A percentile compares a stretch with the other conserved stretches of the same genome.
These are phyloP conservation scores for Paspalum vaginatum DNA, from an alignment of 176 grass and related monocot species.

Conservation along the genomic window DNA sequence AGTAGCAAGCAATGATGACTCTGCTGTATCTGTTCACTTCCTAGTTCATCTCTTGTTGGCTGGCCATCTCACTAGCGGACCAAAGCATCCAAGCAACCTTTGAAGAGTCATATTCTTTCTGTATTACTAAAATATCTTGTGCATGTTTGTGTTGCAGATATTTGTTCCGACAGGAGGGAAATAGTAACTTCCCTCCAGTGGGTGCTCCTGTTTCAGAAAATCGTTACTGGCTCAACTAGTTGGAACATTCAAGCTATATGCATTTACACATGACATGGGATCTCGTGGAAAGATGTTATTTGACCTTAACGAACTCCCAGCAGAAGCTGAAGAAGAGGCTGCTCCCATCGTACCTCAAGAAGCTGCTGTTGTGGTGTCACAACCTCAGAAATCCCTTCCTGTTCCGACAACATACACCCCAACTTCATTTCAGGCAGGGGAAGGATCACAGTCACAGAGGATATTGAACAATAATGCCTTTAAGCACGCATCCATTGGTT, in stretches of 20 bases:
- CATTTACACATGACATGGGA: constrained; percentile 97
- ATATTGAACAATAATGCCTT: constrained; percentile 93
- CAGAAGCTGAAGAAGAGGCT: constrained; percentile 58
- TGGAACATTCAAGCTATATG: constrained; percentile 76
- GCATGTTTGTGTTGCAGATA: constrained; percentile 52
- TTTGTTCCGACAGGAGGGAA: constrained; percentile 35
- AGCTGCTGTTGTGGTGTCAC: constrained; percentile 47
- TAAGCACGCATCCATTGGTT: constrained; percentile 69
- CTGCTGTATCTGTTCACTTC: constrained; percentile 52
- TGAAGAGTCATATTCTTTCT: constrained; percentile 28
- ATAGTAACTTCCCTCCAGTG: constrained; percentile 21
- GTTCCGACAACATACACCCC: constrained; percentile 42
- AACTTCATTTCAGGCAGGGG: constrained; percentile 55
- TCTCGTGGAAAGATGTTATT: constrained; percentile 92
- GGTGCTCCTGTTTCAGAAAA: constrained; percentile 27
- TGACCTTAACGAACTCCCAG: constrained; percentile 96
- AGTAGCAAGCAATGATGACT: constrained; percentile 36
- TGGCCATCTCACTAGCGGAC: constrained; percentile 28
- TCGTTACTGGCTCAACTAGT: constrained; percentile 20
- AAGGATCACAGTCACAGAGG: constrained; percentile 54
- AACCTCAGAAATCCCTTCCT: constrained; percentile 81
- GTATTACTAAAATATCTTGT: constrained; percentile 39
- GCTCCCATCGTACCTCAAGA: constrained; percentile 29
- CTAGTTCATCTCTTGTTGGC: constrained; percentile 45
- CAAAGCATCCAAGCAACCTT: constrained; percentile 52